phyloP scores from a whole-genome alignment of 1,284 basidiomycete species.

The Inonotus obliquus region DNA sequence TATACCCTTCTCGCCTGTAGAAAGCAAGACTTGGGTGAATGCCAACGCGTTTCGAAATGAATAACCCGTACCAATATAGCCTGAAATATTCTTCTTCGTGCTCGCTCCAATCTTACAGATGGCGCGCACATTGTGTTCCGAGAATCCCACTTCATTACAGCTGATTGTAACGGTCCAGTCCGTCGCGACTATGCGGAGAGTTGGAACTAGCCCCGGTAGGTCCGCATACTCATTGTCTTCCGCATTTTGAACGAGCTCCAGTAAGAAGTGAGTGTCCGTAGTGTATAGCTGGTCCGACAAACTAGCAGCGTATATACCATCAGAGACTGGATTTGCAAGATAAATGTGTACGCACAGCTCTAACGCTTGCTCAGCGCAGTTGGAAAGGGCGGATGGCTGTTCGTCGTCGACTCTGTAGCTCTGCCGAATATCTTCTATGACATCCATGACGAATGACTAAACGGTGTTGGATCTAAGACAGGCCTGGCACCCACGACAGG shows the following conservation, averaged over 20 bases:
- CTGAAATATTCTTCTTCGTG: constrained; percentile 23
- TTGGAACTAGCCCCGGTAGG: constrained; percentile 18
- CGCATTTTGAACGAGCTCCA: constrained; percentile 27
- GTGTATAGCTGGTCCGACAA: constrained; percentile 24
- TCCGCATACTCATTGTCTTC: constrained; percentile 24
- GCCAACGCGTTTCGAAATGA: not conserved
- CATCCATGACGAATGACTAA: not conserved
- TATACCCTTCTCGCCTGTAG: not conserved
- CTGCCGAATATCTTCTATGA: not conserved
- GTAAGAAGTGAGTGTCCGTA: constrained; percentile 24
- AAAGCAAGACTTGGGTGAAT: not conserved
- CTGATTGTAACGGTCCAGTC: constrained; percentile 14
- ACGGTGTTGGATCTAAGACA: too few species aligned
- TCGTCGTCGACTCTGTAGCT: not conserved
- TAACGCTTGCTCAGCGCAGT: not conserved
- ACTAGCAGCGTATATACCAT: constrained; percentile 3
- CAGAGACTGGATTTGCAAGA: not conserved
- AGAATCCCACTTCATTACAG: constrained; percentile 26
- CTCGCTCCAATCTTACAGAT: constrained; percentile 25
- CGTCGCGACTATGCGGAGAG: constrained; percentile 19
- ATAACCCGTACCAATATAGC: constrained; percentile 24
- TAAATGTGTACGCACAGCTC: not conserved
- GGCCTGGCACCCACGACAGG: too few species aligned
- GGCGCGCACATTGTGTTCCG: constrained; percentile 21
- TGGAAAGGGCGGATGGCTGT: not conserved